Percentiles rank a stretch among this genome's conserved stretches.
phyloP scores from a whole-genome alignment of 331 rosid genomes.

The Malus hybrid region DNA sequence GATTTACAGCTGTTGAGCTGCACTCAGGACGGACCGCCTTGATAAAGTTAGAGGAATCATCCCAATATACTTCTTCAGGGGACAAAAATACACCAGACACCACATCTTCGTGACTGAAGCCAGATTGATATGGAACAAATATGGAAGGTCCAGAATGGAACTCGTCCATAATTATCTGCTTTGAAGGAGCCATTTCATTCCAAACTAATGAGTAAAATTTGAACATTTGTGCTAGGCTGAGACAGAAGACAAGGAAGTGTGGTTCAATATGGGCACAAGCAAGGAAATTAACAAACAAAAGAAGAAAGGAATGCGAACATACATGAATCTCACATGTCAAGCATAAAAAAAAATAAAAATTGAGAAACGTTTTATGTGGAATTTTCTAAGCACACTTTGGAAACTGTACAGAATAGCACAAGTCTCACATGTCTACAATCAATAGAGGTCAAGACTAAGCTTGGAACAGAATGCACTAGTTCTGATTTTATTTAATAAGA shows the following conservation, averaged over 20 bases:
- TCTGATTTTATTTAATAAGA: background rate
- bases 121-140: constrained; percentile 55
- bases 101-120: constrained; percentile 42
- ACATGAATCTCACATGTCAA: background rate
- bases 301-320: background rate
- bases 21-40: constrained; percentile 25
- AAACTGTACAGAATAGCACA: background rate
- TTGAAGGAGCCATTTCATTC: constrained; percentile 65
- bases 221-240: constrained; percentile 75
- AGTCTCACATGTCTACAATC: background rate
- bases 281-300: background rate
- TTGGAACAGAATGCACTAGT: background rate
- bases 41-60: constrained; percentile 55
- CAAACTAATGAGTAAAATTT: constrained; percentile 62
- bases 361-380: background rate
- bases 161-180: constrained; percentile 44
- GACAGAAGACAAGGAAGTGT: constrained; percentile 17
- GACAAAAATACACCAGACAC: constrained; percentile 60
- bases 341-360: background rate
- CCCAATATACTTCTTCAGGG: constrained; percentile 69
- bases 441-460: background rate
- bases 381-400: background rate
- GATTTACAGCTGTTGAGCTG: constrained; percentile 13
- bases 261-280: constrained; percentile 1
- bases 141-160: constrained; percentile 62